Conservation (phyloP, 2,329 filamentous ascomycete species). For the Penicillium sp. region DNA sequence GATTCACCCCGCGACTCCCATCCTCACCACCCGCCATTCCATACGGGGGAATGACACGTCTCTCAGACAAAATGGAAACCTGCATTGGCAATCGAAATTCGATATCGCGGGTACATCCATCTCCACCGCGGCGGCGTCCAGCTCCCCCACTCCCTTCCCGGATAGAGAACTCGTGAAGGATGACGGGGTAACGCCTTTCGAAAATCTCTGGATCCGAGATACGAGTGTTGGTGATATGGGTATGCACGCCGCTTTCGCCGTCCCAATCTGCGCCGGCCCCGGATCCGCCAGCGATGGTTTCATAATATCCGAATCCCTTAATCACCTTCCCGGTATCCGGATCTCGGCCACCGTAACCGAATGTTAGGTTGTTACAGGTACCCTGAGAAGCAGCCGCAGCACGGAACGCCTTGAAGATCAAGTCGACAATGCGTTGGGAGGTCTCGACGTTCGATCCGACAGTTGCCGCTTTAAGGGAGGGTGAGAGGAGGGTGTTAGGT, state of each 20-base stretch:
- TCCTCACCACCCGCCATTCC: constrained; percentile 78
- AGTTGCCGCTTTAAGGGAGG: constrained; percentile 65
- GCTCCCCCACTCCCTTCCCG: constrained; percentile 62
- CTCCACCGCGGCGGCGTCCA: constrained; percentile 67
- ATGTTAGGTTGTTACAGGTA: constrained; percentile 68
- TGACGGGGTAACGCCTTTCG: constrained; percentile 71
- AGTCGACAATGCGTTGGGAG: constrained; percentile 72
- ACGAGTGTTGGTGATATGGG: constrained; percentile 81
- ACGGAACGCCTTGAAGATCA: constrained; percentile 72
- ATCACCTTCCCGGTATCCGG: neutral
- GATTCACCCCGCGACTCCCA: constrained; percentile 67
- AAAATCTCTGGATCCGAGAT: constrained; percentile 80
- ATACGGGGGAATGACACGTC: constrained; percentile 71
- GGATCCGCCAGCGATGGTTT: constrained; percentile 75
- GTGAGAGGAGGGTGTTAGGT: constrained; percentile 67
- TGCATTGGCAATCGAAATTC: constrained; percentile 77
- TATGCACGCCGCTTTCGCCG: constrained; percentile 72
- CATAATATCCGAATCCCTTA: constrained; percentile 69
- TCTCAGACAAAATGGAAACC: constrained; percentile 71
- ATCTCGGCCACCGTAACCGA: neutral
- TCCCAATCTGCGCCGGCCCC: constrained; percentile 72
- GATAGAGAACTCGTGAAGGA: constrained; percentile 69
- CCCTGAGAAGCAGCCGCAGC: constrained; percentile 74
- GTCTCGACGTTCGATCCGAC: constrained; percentile 77
- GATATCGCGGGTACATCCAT: constrained; percentile 75